Base-by-base conservation (phyloP, 2,329 filamentous ascomycete species). In the Aspergillus ruber region DNA sequence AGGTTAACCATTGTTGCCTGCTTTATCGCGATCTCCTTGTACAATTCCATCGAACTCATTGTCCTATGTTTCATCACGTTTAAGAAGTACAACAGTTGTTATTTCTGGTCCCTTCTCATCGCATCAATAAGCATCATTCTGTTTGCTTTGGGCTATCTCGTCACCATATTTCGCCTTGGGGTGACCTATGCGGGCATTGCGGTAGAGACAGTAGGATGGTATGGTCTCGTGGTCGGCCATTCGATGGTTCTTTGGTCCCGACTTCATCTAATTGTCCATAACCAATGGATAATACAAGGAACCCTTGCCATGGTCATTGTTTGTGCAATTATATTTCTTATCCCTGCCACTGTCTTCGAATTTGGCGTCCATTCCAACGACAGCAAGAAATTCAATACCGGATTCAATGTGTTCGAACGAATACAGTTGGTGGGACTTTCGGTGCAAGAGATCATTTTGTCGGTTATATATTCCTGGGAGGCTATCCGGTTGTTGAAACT, bases 381-480 rank as follows among this genome's bases (percentile, higher is more conserved):
- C 6, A 29, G 45, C 0, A n/a, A 18, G 2, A 18, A 18, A 3
- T 15, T 10, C 3, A 49, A 49, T 27, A 9, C 40, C 3, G 65
- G 58, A 3, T 72, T 69, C 53, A 59, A 64, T 18, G 50, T 69
- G 18, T 64, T 74, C 58, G 77, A 79, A 50, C 72, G 73, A 53
- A 63, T 79, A 9, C 75, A 80, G 55, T 69, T 79, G 45, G 72
- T 72, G 3, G 62, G 73, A n/a, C 79, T 79, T 55, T 76, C 72
- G 49, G 40, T 77, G 10, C 77, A 79, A 54, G 77, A 80, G 47
- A 61, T 70, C 39, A 63, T 77, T 39, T 68, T 79, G 25, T 77
- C 75, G 0, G 59, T 63, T 1, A 61, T 76, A 15, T 79, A 77
- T 56, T 75, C 80, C 35, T 62, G 58, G 52, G 74, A 78, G 50